Conservation (phyloP, 768 basidiomycete species). For the Nevesoporus exiguus region DNA sequence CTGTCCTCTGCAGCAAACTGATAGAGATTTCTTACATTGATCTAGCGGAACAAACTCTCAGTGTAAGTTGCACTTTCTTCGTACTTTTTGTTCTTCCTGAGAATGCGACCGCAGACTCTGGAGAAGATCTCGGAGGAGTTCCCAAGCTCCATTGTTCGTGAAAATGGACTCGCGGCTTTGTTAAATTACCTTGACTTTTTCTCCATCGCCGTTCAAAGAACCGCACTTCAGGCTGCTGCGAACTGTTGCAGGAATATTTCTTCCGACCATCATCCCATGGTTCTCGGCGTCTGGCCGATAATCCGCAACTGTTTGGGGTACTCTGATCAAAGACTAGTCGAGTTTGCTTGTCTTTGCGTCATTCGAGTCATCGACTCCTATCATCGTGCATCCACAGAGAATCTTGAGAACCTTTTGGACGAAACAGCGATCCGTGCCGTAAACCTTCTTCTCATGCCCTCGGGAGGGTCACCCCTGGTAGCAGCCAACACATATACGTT, state of each 20-base stretch:
- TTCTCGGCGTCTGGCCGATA: constrained; percentile 87
- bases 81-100: constrained; percentile 9
- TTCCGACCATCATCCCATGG: constrained; percentile 84
- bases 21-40: constrained; percentile 98
- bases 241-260: constrained; percentile 95
- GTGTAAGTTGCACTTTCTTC: constrained; percentile 55
- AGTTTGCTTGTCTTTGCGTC: constrained; percentile 92
- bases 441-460: constrained; percentile 80
- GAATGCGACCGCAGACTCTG: constrained; percentile 62
- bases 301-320: constrained; percentile 90
- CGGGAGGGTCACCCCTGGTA: constrained; percentile 82
- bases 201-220: constrained; percentile 95
- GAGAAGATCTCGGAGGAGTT: constrained; percentile 99
- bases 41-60: constrained; percentile 95
- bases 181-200: constrained; percentile 98
- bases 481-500: constrained; percentile 86
- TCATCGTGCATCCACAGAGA: constrained; percentile 77
- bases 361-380: constrained; percentile 94
- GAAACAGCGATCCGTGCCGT: constrained; percentile 75
- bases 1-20: constrained; percentile 94
- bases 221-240: constrained; percentile 92
- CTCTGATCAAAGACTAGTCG: constrained; percentile 95
- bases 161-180: constrained; percentile 89
- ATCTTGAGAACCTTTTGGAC: constrained; percentile 84
- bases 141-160: constrained; percentile 91